Evolutionary conservation across 23 red algal genomes (phyloP), one percentile per base, ranked within the genome.

Genomic region (Pyropia yezoensis): DNA sequence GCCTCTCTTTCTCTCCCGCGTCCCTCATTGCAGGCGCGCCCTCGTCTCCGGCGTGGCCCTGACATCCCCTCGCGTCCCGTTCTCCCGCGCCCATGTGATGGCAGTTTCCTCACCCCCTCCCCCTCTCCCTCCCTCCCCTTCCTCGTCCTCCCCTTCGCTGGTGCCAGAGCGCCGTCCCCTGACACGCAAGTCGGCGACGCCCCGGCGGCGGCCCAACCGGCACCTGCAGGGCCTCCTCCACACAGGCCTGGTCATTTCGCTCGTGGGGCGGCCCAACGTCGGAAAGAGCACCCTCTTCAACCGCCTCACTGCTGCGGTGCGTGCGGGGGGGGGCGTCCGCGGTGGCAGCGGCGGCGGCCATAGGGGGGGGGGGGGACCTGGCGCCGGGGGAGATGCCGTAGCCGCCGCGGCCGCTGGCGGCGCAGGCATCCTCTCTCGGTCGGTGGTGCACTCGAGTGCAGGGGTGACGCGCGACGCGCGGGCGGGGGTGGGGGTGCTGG

Each of bases 231-330:
- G 59, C 18, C 86, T 82, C 60, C 47, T 77, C 57, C 28, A 95
- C 50, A 86, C 75, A 12, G 26, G 59, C 14, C 61, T 95, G 13
- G 61, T 28, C 7, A 59, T 86, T 52, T 81, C 90, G n/a, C 52
- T 87, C 14, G 75, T 95, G 16, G 90, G 90, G 27, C 70, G 80
- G 9, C 80, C 90, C 52, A 95, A 95, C 49, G 90, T 87, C 33
- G 90, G 90, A 0, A 95, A 95, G 67, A 78, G 70, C 67, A 95
- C 82, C 25, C 77, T 95, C 24, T 95, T 83, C 61, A 95, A 95
- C 56, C 71, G 82, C 20, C 80, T 95, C 27, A 72, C 80, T 25
- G 27, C 70, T n/a, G 71, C 62, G 23, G 60, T 66, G 3, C 58
- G 60, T 33, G 68, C 61, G 27, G 69, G 58, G 13, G 30, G 51